Evolutionary conservation across 805 yeast genomes (phyloP).

Genomic region (Lipomyces oligophaga): DNA sequence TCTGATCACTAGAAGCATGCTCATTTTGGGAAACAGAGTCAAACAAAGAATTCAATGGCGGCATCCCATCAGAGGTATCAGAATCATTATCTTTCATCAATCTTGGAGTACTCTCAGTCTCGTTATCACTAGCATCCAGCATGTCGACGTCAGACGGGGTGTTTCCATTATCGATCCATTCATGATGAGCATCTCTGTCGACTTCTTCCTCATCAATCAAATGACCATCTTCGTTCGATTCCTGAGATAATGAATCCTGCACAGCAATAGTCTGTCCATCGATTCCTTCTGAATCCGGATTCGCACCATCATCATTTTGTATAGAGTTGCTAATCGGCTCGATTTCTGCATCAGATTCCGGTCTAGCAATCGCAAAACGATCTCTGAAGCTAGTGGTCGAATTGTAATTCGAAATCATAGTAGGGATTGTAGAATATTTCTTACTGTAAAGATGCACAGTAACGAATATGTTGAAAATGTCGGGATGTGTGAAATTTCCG

Average conservation of each 20-base stretch:
- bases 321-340: not conserved
- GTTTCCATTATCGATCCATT: not conserved
- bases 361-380: constrained; percentile 1
- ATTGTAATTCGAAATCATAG: constrained; percentile 1
- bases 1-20: no score
- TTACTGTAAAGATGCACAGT: constrained; percentile 2
- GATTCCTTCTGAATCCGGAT: no score
- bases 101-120: no score
- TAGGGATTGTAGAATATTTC: constrained; percentile 6
- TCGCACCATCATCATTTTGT: no score
- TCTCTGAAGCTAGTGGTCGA: constrained; percentile 11
- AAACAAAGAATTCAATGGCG: no score
- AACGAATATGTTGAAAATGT: constrained; percentile 9
- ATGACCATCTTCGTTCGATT: no score
- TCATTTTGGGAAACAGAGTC: no score
- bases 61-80: constrained; percentile 13
- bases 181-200: not conserved
- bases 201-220: no score
- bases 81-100: no score
- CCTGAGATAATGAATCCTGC: no score
- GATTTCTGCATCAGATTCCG: not conserved
- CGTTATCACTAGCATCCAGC: constrained; percentile 22
- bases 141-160: constrained; percentile 16
- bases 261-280: no score
- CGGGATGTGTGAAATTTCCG: constrained; percentile 13